These are phyloP conservation scores for Oryza meyeriana DNA, from an alignment of 176 grass and related monocot genomes.

Conservation along the genomic window DNA sequence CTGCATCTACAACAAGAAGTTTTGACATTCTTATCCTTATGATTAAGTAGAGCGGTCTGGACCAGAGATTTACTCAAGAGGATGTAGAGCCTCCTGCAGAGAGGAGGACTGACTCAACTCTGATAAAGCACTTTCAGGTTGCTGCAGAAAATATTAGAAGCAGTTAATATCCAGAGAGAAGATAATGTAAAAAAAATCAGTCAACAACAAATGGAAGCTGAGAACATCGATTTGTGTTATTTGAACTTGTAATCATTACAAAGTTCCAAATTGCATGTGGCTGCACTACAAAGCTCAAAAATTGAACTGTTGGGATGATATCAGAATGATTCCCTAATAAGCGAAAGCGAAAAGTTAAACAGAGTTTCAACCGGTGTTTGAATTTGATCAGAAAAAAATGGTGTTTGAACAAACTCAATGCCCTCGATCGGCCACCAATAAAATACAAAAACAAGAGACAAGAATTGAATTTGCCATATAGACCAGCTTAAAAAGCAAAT, in stretches of 20 bases:
- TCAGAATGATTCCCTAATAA: background rate
- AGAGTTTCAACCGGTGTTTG: constrained; percentile 15
- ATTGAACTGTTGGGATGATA: constrained; percentile 5
- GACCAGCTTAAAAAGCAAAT: background rate
- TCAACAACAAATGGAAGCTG: background rate
- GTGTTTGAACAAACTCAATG: background rate
- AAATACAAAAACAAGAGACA: background rate
- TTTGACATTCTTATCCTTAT: constrained; percentile 96
- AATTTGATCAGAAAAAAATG: too few species aligned
- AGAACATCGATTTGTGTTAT: background rate
- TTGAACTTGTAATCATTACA: constrained; percentile 2
- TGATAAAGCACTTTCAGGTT: constrained; percentile 79
- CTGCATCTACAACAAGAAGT: constrained; percentile 74
- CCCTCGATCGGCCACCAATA: background rate
- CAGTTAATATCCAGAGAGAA: constrained; percentile 23
- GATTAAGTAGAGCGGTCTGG: constrained; percentile 68
- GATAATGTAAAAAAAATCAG: constrained; percentile 11
- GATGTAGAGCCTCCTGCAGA: constrained; percentile 53
- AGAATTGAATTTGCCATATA: background rate
- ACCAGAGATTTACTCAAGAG: constrained; percentile 67
- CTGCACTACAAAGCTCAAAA: constrained; percentile 1
- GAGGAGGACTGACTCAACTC: constrained; percentile 77
- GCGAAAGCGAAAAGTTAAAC: background rate
- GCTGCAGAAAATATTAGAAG: constrained; percentile 52
- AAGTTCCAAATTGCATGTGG: constrained; percentile 4